Percentiles rank a stretch among this genome's conserved stretches.
These are phyloP conservation scores for Excoecaria agallocha DNA, from an alignment of 345 rosid genomes.

Conservation along the genomic window DNA sequence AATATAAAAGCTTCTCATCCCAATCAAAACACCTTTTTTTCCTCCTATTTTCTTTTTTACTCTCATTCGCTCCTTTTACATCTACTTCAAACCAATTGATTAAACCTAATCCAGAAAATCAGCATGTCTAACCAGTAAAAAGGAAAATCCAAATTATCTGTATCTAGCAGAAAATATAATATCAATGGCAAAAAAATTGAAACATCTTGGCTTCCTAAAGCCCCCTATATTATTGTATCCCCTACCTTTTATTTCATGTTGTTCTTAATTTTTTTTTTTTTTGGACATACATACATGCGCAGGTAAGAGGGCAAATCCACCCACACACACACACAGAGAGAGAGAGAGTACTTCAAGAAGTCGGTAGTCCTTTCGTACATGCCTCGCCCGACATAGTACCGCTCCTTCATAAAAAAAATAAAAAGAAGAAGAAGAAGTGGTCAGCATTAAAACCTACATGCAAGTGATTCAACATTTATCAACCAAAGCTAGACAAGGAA, in stretches of 20 bases:
- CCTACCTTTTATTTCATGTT: neutral
- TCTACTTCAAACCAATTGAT: neutral
- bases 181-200: neutral
- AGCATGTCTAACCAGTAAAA: neutral
- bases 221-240: neutral
- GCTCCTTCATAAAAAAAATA: slow-evolving; percentile 54
- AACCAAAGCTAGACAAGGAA: neutral
- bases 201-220: neutral
- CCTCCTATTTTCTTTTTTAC: neutral
- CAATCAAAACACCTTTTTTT: neutral
- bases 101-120: neutral
- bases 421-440: slow-evolving; percentile 15
- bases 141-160: neutral
- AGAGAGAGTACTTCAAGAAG: slow-evolving; percentile 57
- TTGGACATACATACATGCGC: neutral
- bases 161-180: neutral
- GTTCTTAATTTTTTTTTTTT: neutral
- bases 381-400: slow-evolving; percentile 91
- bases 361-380: slow-evolving; percentile 93
- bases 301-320: neutral
- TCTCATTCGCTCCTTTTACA: neutral
- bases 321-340: neutral
- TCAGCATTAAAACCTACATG: neutral
- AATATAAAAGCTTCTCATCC: neutral
- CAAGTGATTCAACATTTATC: neutral